Evolutionary conservation across 768 basidiomycete genomes (phyloP).

Genomic region (Suillus bovinus): DNA sequence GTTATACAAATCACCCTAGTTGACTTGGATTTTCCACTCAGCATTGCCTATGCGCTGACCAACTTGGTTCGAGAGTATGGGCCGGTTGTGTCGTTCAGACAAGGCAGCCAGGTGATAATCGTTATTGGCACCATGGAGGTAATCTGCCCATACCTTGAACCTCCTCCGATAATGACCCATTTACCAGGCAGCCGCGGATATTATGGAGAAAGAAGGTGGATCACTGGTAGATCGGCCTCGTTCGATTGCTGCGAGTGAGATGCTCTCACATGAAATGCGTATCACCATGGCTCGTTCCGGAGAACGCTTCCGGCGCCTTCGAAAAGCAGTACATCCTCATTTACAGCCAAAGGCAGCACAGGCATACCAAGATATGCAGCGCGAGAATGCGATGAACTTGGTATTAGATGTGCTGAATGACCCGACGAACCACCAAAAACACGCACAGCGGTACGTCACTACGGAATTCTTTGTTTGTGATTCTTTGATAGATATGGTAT

Average conservation of each 20-base stretch:
- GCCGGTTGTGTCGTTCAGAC: constrained; percentile 51
- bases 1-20: not conserved
- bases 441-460: constrained; percentile 18
- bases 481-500: not conserved
- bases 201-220: constrained; percentile 62
- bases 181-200: constrained; percentile 54
- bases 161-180: constrained; percentile 33
- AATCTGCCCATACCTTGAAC: constrained; percentile 1
- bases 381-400: constrained; percentile 25
- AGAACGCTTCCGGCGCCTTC: constrained; percentile 56
- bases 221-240: constrained; percentile 49
- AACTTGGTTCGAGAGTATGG: constrained; percentile 57
- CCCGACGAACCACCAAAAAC: constrained; percentile 13
- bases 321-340: constrained; percentile 52
- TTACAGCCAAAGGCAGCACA: constrained; percentile 49
- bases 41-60: constrained; percentile 33
- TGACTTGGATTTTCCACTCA: not conserved
- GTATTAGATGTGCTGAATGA: constrained; percentile 23
- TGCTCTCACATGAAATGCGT: constrained; percentile 55
- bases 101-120: constrained; percentile 34
- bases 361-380: constrained; percentile 46
- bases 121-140: constrained; percentile 23
- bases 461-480: not conserved
- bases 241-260: constrained; percentile 52
- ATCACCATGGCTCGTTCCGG: constrained; percentile 48